Base-by-base conservation (phyloP, 2,329 filamentous ascomycete species). In the Neoascochyta sp. region DNA sequence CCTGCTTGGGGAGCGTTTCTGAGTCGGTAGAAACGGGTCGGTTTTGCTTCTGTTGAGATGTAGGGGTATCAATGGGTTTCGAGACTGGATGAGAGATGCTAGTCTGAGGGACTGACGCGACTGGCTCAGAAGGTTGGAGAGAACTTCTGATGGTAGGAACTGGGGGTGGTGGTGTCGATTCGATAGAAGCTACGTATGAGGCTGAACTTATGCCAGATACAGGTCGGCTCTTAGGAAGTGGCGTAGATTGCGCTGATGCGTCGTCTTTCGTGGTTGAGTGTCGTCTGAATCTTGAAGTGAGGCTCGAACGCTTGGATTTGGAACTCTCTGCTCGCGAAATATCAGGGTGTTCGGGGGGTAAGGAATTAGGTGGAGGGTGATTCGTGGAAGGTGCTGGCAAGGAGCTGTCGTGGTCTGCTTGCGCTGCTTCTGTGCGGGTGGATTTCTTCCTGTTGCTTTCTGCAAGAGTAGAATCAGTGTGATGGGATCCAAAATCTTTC, bases 391-490 rank as follows among this genome's bases (percentile, higher is more conserved):
- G 16, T 9, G 28, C 34, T 16, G 41, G 30, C 13, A 33, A 34
- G 19, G 33, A 32, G 19, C 17, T 24, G 22, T 37, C 26, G 31
- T 31, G 27, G 19, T 14, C 20, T 24, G 31, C 34, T n/a, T 30
- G 19, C 12, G 15, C 26, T 17, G 42, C 28, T 24, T 41, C 36
- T 18, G 29, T 22, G 16, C 32, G 22, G 24, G 39, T 36, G 12
- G 32, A 27, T n/a, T 26, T 43, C 22, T 49, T 41, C 21, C 39
- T 45, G 18, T 43, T 40, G 27, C 41, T 49, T 33, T 33, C 47
- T 47, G 10, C n/a, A n/a, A n/a, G 16, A 27, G 9, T 6, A 16
- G 24, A 9, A 5, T 47, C 17, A 47, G 33, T 13, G 22, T 23
- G 17, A 9, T 11, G 10, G 11, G 9, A 9, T 5, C 5, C 9